Percentiles rank a stretch among this genome's conserved stretches.
phyloP scores from a whole-genome alignment of 75 land plant species.

The Picea glauca region DNA sequence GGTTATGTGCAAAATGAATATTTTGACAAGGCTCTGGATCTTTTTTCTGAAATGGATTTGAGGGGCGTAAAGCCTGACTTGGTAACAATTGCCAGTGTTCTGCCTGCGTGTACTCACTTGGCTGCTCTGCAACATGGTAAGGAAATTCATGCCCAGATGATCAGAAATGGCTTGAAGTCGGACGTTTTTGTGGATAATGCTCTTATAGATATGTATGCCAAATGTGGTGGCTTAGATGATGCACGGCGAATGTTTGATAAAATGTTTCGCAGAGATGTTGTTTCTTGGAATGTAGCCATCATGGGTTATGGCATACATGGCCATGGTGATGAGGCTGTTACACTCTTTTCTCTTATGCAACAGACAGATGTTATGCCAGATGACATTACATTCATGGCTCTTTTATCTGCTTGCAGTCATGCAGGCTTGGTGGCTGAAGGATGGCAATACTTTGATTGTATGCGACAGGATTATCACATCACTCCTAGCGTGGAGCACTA shows the following conservation, averaged over 20 bases:
- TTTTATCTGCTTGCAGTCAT: too few relatives aligned
- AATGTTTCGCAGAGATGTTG: constrained; percentile 29
- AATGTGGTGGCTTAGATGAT: constrained; percentile 32
- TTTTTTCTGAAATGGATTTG: constrained; percentile 29
- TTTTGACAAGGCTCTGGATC: constrained; percentile 15
- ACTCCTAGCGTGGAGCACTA: too few relatives aligned
- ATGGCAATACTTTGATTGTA: too few relatives aligned
- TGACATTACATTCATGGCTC: too few relatives aligned
- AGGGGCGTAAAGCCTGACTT: constrained; percentile 13
- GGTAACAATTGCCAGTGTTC: constrained; percentile 15
- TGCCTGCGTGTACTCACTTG: constrained; percentile 15
- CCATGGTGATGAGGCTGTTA: neutral
- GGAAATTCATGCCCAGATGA: constrained; percentile 14
- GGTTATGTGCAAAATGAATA: constrained; percentile 19
- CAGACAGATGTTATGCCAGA: too few relatives aligned
- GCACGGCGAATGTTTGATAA: constrained; percentile 19
- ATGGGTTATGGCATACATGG: constrained; percentile 21
- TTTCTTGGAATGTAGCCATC: constrained; percentile 43
- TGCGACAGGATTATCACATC: too few relatives aligned
- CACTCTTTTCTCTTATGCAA: too few relatives aligned
- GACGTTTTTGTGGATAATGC: constrained; percentile 23
- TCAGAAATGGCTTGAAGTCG: constrained; percentile 15
- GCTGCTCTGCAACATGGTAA: constrained; percentile 13
- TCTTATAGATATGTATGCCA: constrained; percentile 33
- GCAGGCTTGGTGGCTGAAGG: too few relatives aligned